Base-by-base conservation (phyloP, 805 yeast species). In the Peterozyma xylosa region DNA sequence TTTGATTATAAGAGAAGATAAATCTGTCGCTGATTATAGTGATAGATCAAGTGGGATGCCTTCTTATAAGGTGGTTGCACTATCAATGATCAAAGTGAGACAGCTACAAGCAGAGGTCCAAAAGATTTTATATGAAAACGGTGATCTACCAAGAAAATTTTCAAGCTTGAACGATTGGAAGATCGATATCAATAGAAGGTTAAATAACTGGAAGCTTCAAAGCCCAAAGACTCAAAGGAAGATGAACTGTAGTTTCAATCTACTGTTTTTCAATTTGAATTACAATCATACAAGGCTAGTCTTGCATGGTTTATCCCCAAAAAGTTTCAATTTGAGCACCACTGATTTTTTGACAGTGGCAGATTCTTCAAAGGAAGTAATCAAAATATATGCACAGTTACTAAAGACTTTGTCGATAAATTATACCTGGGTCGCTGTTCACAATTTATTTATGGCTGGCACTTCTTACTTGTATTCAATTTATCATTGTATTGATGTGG, bases 391-490 rank as follows among this genome's bases (percentile, higher is more conserved):
- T 57, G 65, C 73, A 41, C 74, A 73, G 42, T 63, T 89, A 34
- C 75, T 73, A 51, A 59, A 66, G n/a, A 70, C 70, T 29, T 75
- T 74, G 52, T 68, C 76, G 39, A 72, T 88, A 47, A 87, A 87
- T 59, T 89, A 86, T 60, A 86, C 96, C 0, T 89, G 96, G 96
- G 90, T 89, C 2, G 93, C 95, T 0, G 90, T 87, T 2, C 95
- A 88, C 59, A 88, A 87, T 57, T 66, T 87, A 43, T 87, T 87
- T 57, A 82, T 86, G 84, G 90, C 96, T 0, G 95, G 95, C 1
- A 83, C 91, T 27, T 83, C 96, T 1, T 88, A 79, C 52, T 66
- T 89, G 37, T 88, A 85, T 57, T 75, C 89, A 1, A 69, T 87
- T 11, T 88, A 85, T 58, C 83, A 83, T 57, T 76, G 86, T 33